Evolutionary conservation across 129 eudicot genomes (phyloP).

Genomic region (sunflower (Helianthus annuus)): DNA sequence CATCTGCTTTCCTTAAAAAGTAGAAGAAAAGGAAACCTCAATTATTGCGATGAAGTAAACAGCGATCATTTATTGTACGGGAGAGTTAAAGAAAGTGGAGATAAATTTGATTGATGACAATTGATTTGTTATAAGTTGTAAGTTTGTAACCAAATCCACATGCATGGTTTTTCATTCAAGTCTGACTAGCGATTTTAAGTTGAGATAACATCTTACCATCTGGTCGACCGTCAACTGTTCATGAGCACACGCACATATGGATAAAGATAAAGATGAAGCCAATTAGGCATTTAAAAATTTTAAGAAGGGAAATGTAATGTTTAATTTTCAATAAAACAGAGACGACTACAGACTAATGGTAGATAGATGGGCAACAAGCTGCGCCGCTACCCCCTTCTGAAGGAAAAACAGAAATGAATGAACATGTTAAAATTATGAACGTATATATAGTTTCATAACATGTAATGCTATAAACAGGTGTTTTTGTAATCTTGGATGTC

Average conservation of each 20-base stretch:
- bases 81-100: slow-evolving; percentile 23
- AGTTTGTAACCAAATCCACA: slow-evolving; percentile 72
- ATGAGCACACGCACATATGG: slow-evolving; percentile 6
- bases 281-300: not conserved
- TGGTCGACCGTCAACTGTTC: slow-evolving; percentile 14
- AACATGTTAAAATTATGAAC: slow-evolving; percentile 3
- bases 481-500: slow-evolving; percentile 25
- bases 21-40: not conserved
- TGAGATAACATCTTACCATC: slow-evolving; percentile 27
- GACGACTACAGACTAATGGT: too few relatives aligned
- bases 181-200: slow-evolving; percentile 39
- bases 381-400: too few relatives aligned
- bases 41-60: slow-evolving; percentile 16
- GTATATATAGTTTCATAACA: slow-evolving; percentile 17
- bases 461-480: slow-evolving; percentile 32
- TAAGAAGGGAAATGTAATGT: too few relatives aligned
- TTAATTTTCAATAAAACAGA: too few relatives aligned
- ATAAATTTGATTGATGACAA: slow-evolving; percentile 30
- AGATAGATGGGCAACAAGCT: too few relatives aligned
- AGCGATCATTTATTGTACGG: slow-evolving; percentile 37
- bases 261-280: slow-evolving; percentile 7
- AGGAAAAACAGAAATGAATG: too few relatives aligned
- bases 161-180: slow-evolving; percentile 54
- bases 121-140: slow-evolving; percentile 53
- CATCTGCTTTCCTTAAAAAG: not conserved